Evolutionary conservation across 1,284 basidiomycete species (phyloP).

Genomic region (Amylostereum areolatum): DNA sequence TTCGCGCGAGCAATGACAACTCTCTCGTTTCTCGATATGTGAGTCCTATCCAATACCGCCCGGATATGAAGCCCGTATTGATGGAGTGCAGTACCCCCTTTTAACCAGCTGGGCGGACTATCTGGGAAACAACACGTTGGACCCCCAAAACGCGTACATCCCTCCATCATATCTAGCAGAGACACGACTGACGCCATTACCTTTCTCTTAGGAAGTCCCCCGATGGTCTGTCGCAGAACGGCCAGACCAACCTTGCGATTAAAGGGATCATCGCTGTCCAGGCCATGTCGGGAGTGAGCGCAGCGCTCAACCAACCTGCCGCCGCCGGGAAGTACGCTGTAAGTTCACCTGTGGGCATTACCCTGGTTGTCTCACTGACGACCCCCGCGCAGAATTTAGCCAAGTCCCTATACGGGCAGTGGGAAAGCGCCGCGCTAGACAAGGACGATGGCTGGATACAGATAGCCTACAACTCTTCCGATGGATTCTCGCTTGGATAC

Average conservation of each 20-base stretch:
- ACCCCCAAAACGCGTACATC: conserved; percentile 23
- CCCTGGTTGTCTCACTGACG: too few species aligned
- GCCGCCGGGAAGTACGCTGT: not conserved
- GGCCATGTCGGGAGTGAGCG: conserved; percentile 10
- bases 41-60: conserved; percentile 1
- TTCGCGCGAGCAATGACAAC: conserved; percentile 26
- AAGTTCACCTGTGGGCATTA: not conserved
- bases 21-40: conserved; percentile 24
- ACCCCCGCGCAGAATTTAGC: not conserved
- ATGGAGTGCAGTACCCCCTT: conserved; percentile 27
- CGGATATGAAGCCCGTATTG: not conserved
- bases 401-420: conserved; percentile 1
- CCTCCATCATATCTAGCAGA: not conserved
- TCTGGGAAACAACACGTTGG: conserved; percentile 27
- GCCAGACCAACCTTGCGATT: conserved; percentile 9
- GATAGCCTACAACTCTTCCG: conserved; percentile 16
- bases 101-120: conserved; percentile 34
- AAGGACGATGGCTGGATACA: not conserved
- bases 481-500: conserved; percentile 33
- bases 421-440: conserved; percentile 2
- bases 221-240: not conserved
- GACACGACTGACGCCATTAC: too few species aligned
- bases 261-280: conserved; percentile 10
- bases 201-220: not conserved
- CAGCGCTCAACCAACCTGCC: not conserved